Percentiles rank a stretch among this genome's conserved stretches.
These are phyloP conservation scores for Pichia occidentalis DNA, from an alignment of 805 yeast genomes.

Conservation along the genomic window DNA sequence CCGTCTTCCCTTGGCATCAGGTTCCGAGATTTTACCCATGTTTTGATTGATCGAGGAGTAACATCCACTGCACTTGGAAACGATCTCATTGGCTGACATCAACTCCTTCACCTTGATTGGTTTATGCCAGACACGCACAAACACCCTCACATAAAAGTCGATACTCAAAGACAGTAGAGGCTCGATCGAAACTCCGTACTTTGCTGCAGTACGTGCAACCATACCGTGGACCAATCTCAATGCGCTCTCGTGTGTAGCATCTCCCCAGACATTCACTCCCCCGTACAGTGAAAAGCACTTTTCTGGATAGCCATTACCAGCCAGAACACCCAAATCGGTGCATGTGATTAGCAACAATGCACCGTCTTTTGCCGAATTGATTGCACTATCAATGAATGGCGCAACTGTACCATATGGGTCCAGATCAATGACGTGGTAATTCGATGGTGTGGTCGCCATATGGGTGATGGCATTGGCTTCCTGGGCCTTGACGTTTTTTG, in stretches of 20 bases:
- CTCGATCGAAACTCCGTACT: conserved; percentile 78
- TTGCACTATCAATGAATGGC: conserved; percentile 89
- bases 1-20: conserved; percentile 27
- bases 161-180: conserved; percentile 82
- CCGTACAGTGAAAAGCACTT: conserved; percentile 94
- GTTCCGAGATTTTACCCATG: conserved; percentile 54
- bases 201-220: conserved; percentile 79
- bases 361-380: conserved; percentile 75
- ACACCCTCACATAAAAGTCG: conserved; percentile 87
- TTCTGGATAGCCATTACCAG: conserved; percentile 95
- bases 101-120: conserved; percentile 79
- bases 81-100: conserved; percentile 68
- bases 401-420: conserved; percentile 98
- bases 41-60: conserved; percentile 64
- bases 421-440: conserved; percentile 81
- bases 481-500: conserved; percentile 55
- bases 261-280: conserved; percentile 80
- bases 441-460: conserved; percentile 51
- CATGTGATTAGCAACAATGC: conserved; percentile 89
- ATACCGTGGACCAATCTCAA: conserved; percentile 72
- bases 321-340: conserved; percentile 92
- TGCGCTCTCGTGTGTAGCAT: conserved; percentile 90
- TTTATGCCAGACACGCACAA: conserved; percentile 67
- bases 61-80: conserved; percentile 85
- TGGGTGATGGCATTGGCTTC: conserved; percentile 87